Conservation (phyloP, 371 early-diverging fungal species). For the Dinochytrium kinnereticum region DNA sequence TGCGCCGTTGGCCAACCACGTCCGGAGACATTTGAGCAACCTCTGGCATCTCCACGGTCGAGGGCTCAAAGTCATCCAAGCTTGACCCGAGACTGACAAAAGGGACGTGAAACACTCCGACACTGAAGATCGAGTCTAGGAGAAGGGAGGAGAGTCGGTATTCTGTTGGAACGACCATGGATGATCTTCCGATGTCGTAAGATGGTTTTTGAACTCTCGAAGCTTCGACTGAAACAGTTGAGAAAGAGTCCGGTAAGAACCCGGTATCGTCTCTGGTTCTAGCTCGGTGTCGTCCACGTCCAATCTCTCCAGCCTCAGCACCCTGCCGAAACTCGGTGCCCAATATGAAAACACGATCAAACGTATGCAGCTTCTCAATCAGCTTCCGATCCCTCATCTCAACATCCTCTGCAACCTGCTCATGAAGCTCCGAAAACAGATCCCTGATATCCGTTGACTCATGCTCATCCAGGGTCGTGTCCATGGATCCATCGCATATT, state of each 20-base stretch:
- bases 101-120: constrained; percentile 54
- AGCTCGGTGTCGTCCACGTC: constrained; percentile 2
- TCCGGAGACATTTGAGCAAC: constrained; percentile 17
- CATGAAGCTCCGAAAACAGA: constrained; percentile 32
- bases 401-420: constrained; percentile 57
- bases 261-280: neutral
- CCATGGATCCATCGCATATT: constrained; percentile 33
- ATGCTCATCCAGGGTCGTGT: constrained; percentile 6
- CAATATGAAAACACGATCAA: constrained; percentile 70
- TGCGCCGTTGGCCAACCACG: constrained; percentile 13
- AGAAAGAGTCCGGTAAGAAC: neutral
- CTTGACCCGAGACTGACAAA: constrained; percentile 23
- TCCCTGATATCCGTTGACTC: constrained; percentile 14
- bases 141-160: constrained; percentile 56
- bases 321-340: constrained; percentile 43
- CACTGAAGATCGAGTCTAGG: constrained; percentile 43
- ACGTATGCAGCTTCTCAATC: constrained; percentile 68
- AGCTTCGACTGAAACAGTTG: neutral
- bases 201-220: neutral
- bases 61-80: neutral
- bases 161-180: constrained; percentile 36
- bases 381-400: constrained; percentile 60
- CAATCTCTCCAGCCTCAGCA: constrained; percentile 5
- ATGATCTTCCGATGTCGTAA: neutral
- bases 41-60: neutral